These are phyloP conservation scores for Talaromyces amestolkiae DNA, from an alignment of 2,329 filamentous ascomycete species.

Conservation along the genomic window DNA sequence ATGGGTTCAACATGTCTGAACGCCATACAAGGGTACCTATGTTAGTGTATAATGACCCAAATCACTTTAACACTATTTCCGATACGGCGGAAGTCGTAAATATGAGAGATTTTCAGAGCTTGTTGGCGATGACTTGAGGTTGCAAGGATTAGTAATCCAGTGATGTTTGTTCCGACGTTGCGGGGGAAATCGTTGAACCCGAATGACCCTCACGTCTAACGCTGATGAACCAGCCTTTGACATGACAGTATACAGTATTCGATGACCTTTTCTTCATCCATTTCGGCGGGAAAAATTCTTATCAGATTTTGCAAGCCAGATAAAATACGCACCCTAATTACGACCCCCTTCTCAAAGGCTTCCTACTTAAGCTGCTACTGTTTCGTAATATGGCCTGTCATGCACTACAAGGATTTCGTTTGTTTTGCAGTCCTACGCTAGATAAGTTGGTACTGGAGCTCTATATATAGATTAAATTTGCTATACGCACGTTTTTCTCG, in stretches of 20 bases:
- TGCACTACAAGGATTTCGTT: not conserved
- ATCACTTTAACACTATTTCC: not conserved
- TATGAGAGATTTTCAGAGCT: not conserved
- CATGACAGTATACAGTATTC: not conserved
- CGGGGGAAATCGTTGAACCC: constrained; percentile 6
- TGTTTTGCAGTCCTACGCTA: not conserved
- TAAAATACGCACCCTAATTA: not conserved
- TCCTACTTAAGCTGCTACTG: not conserved
- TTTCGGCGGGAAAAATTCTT: not conserved
- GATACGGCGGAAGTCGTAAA: not conserved
- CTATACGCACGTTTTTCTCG: not conserved
- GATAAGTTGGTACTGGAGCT: not conserved
- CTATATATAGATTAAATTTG: not conserved
- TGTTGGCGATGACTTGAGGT: not conserved
- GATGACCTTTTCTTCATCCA: not conserved
- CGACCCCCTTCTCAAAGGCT: not conserved
- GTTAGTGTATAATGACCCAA: not conserved
- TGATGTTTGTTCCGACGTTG: constrained; percentile 6
- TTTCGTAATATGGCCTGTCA: not conserved
- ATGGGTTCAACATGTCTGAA: not conserved
- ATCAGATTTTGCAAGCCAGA: not conserved
- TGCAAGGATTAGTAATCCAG: not conserved
- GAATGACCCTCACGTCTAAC: not conserved
- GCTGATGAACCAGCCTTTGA: not conserved
- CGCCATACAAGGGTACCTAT: not conserved